Evolutionary conservation across 176 grass and related monocot genomes (phyloP).

Genomic region (Rhynchospora tenuis): DNA sequence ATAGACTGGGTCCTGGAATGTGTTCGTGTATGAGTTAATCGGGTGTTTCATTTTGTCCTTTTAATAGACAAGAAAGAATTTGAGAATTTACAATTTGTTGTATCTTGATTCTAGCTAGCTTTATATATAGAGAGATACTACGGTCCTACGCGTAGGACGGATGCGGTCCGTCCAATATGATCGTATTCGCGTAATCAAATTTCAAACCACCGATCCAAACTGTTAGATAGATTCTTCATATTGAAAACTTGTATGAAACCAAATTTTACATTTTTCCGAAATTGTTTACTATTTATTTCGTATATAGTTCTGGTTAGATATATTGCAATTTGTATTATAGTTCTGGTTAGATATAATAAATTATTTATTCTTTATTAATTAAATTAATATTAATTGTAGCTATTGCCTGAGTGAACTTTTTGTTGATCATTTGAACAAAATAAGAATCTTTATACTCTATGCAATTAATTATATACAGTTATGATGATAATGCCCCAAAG

Average conservation of each 20-base stretch:
- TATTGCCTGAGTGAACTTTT: neutral
- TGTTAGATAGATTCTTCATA: no score
- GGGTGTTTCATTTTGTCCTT: neutral
- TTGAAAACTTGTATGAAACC: no score
- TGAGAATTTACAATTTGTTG: neutral
- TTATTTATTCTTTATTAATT: neutral
- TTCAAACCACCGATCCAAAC: no score
- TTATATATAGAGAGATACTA: no score
- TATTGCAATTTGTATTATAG: neutral
- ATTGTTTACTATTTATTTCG: no score
- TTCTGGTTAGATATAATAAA: neutral
- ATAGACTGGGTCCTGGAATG: neutral
- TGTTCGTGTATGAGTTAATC: neutral
- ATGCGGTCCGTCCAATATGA: no score
- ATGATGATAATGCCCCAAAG: no score
- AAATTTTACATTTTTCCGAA: no score
- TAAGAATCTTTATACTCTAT: neutral
- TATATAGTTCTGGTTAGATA: no score
- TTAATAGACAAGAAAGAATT: neutral
- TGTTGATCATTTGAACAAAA: neutral
- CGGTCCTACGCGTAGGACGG: no score
- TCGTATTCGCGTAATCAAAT: no score
- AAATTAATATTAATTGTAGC: neutral
- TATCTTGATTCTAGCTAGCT: no score
- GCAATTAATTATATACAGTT: neutral